Percentiles rank a stretch among this genome's conserved stretches.
Evolutionary conservation across 495 filamentous ascomycete genomes (phyloP).

Genomic region (Echria macrotheca): DNA sequence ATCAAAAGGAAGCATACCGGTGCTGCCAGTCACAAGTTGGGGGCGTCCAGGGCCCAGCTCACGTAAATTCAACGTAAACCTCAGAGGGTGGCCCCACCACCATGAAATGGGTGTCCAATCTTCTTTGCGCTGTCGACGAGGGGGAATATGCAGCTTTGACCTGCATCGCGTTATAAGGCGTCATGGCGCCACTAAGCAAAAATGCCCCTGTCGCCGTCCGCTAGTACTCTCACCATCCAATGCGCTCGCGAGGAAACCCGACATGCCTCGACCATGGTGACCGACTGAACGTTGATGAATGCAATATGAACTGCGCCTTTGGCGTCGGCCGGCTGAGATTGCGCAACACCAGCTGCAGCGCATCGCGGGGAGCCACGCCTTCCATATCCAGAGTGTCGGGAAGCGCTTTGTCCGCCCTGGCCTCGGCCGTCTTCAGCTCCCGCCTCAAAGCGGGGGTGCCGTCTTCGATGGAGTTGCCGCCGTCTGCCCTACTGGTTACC

Average conservation of each 20-base stretch:
- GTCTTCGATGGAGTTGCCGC: no score
- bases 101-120: conserved; percentile 7
- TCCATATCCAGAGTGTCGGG: no score
- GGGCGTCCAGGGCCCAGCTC: conserved; percentile 16
- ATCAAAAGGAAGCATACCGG: conserved; percentile 14
- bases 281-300: not conserved
- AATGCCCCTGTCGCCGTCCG: conserved; percentile 7
- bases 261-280: not conserved
- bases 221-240: conserved; percentile 13
- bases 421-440: no score
- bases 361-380: no score
- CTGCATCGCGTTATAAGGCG: conserved; percentile 23
- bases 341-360: no score
- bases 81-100: not conserved
- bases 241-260: not conserved
- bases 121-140: not conserved
- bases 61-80: conserved; percentile 25
- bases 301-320: no score
- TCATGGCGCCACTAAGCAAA: conserved; percentile 19
- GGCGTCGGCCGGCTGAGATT: no score
- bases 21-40: conserved; percentile 7
- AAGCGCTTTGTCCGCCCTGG: no score
- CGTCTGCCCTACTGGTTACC: no score
- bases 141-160: not conserved
- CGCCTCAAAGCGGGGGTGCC: no score